These are phyloP conservation scores for Meyerozyma elateridarum DNA, from an alignment of 1,139 yeast genomes.

Conservation along the genomic window DNA sequence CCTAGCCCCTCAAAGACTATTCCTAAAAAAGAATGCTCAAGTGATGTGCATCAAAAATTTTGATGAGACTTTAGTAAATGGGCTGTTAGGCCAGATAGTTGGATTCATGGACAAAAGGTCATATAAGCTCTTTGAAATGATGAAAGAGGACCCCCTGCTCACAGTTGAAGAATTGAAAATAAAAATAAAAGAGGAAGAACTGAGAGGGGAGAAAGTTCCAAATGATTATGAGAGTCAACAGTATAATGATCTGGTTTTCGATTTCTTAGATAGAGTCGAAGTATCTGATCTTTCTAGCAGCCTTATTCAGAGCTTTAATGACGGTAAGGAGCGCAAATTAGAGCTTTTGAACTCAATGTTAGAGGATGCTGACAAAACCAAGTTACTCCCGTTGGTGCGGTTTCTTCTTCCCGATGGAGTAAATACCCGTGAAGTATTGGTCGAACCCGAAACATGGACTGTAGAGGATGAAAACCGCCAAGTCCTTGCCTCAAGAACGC, in stretches of 20 bases:
- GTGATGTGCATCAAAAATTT: constrained; percentile 94
- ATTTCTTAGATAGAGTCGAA: constrained; percentile 6
- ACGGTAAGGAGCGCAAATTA: constrained; percentile 1
- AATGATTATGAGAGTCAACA: constrained; percentile 3
- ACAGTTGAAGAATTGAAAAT: constrained; percentile 14
- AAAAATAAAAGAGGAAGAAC: constrained; percentile 7
- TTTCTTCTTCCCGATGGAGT: constrained; percentile 65
- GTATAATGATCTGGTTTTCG: constrained; percentile 4
- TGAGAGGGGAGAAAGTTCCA: neutral
- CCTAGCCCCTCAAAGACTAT: constrained; percentile 62
- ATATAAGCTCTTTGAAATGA: constrained; percentile 22
- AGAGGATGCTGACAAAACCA: constrained; percentile 24
- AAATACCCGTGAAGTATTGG: constrained; percentile 59
- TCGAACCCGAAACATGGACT: constrained; percentile 42
- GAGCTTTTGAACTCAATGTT: neutral
- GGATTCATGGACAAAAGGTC: constrained; percentile 37
- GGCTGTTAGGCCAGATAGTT: constrained; percentile 78
- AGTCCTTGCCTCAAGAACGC: constrained; percentile 35
- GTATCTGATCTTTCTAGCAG: neutral
- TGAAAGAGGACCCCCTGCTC: constrained; percentile 19
- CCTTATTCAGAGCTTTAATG: neutral
- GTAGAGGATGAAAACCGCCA: constrained; percentile 34
- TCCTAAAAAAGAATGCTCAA: constrained; percentile 78
- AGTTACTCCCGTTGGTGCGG: constrained; percentile 67
- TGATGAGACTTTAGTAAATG: constrained; percentile 85